Base-by-base conservation (phyloP, 148 eudicot species). In the Drosera capensis region DNA sequence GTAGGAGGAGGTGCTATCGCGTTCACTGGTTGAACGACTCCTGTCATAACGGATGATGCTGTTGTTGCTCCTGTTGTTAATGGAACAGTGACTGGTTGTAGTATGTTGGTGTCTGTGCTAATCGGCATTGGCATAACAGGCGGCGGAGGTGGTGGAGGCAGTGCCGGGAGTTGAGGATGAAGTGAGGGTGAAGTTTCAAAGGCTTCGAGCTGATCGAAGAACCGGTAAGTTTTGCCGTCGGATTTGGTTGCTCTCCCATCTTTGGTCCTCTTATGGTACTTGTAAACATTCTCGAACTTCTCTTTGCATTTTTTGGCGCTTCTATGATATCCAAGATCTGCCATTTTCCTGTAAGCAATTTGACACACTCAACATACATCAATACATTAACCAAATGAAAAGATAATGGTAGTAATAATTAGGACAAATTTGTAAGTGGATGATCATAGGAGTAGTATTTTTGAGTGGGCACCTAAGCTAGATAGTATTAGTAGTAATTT, bases 271-370 rank as follows among this genome's bases (percentile, higher is more conserved):
- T 73, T 75, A 55, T 86, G 93, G 44, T 86, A 86, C 50, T 86
- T 86, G 64, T 65, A 78, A 31, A 86, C 95, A 46, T 86, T 86
- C 63, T 86, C 95, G 49, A 86, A 86, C 23, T 86, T 86, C 67
- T 86, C 95, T 12, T 78, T 86, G 73, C 95, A 86, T 51, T 86
- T 86, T 67, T 86, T 86, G 16, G 86, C 59, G 29, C 63, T 81
- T 57, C 95, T 67, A 51, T 81, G 80, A 59, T 72, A 86, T 6
- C 93, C 95, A 34, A 75, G 81, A 66, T 81, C 92, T 28, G 64
- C 80, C 63, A 86, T 59, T 63, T 86, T 86, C 67, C 95, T 82
- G 74, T n/a, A n/a, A n/a, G n/a, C n/a, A n/a, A n/a, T n/a, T n/a
- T n/a, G n/a, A n/a, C n/a, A n/a, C n/a, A n/a, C n/a, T n/a, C n/a